A percentile compares a stretch with the other conserved stretches of the same genome.
Evolutionary conservation across 306 rosid genomes (phyloP).

Genomic region (Gynostemma pentaphyllum): DNA sequence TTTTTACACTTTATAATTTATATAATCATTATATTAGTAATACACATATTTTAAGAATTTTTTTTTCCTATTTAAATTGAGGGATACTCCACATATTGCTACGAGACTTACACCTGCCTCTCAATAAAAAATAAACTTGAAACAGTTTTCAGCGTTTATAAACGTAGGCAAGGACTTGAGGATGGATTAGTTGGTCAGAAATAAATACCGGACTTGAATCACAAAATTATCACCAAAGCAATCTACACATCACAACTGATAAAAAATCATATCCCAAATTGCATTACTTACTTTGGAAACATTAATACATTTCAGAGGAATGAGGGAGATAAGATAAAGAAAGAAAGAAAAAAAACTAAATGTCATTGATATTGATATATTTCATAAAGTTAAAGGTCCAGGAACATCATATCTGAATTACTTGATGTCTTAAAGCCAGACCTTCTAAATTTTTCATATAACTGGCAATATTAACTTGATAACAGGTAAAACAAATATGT

Average conservation of each 20-base stretch:
- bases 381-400: background rate
- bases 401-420: background rate
- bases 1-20: too few relatives aligned
- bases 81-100: too few relatives aligned
- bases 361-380: background rate
- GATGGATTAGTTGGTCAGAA: background rate
- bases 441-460: background rate
- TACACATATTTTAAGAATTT: too few relatives aligned
- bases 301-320: background rate
- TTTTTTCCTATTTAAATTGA: too few relatives aligned
- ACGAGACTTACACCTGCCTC: too few relatives aligned
- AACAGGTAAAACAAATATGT: background rate
- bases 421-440: background rate
- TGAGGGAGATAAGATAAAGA: background rate
- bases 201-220: background rate
- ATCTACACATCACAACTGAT: background rate
- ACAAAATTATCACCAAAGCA: background rate
- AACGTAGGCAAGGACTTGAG: background rate
- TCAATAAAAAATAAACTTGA: too few relatives aligned
- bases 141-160: too few relatives aligned
- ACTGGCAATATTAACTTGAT: background rate
- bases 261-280: background rate
- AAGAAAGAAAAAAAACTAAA: background rate
- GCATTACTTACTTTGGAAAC: background rate
- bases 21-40: too few relatives aligned